Evolutionary conservation across 108 stramenopile genomes (phyloP), one percentile per base, ranked within the genome.

Genomic region (Cyclotella baltica): DNA sequence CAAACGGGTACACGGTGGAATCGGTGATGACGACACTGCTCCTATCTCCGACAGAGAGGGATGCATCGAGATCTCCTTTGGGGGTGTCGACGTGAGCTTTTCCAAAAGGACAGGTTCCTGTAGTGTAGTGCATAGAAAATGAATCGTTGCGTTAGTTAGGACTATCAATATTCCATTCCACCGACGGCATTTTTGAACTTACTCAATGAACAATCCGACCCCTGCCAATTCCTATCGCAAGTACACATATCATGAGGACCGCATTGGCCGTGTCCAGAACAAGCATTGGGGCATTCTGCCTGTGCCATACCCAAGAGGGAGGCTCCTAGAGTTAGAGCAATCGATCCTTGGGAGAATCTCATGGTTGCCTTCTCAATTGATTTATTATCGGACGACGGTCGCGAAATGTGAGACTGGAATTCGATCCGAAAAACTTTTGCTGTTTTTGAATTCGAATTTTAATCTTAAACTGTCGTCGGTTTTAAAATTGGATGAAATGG

Each of bases 1-100:
- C 90, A 66, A 84, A 78, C 16, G 89, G 89, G 67, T 91, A 93
- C 35, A 87, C 72, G 52, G 86, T 81, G 27, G 86, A 88, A 23
- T 84, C 86, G 1, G 35, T 51, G 56, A 88, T 36, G 22, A 91
- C 85, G 34, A 84, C 25, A 8, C 37, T 37, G 38, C 36, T 69
- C 47, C 64, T 23, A 25, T 69, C 65, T 0, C 68, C 70, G 52
- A 81, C 64, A 35, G 73, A 37, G 27, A 83, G 73, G 31, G 83
- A 76, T 35, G 68, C 79, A 70, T 84, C 83, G 34, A 84, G 79
- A 80, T 84, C 83, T 20, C 83, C 83, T 29, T 69, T 73, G 22
- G 83, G 83, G 65, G 79, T 80, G 48, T 81, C 79, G 19, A 84
- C 75, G 36, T 80, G 83, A 33, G 83, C 61, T 56, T 56, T 80